These are phyloP conservation scores for Aspergillus unguis DNA, from an alignment of 2,329 filamentous ascomycete genomes.

Conservation along the genomic window DNA sequence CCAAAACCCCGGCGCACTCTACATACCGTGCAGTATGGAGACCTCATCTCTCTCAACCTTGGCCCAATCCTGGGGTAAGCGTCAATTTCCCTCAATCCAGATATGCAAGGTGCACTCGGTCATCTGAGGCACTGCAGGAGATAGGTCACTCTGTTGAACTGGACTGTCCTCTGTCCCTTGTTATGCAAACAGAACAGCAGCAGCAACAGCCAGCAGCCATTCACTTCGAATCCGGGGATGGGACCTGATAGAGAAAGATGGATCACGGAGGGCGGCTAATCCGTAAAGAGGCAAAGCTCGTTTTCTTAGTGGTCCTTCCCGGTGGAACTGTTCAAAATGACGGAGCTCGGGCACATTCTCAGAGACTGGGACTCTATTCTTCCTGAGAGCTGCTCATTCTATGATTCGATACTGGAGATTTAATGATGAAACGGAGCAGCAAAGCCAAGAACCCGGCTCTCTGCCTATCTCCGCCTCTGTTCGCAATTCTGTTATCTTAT, in stretches of 20 bases:
- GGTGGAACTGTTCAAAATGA: conserved; percentile 14
- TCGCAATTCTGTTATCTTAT: conserved; percentile 2
- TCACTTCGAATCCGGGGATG: conserved; percentile 6
- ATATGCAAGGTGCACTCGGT: not conserved
- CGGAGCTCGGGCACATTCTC: conserved; percentile 3
- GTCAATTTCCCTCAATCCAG: not conserved
- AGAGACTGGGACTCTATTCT: not conserved
- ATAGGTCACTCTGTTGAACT: not conserved
- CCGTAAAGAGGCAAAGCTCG: conserved; percentile 4
- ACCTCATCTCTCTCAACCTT: not conserved
- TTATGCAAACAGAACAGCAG: not conserved
- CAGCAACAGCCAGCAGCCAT: not conserved
- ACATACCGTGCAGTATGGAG: not conserved
- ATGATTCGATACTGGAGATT: not conserved
- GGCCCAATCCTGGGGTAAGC: conserved; percentile 1
- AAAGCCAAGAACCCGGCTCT: conserved; percentile 6
- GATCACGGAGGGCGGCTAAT: conserved; percentile 5
- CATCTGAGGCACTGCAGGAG: conserved; percentile 1
- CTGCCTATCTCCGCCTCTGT: conserved; percentile 9
- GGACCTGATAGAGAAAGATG: conserved; percentile 5
- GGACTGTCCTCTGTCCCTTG: not conserved
- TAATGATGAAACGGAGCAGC: conserved; percentile 7
- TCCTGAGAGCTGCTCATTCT: not conserved
- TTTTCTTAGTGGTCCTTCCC: conserved; percentile 20
- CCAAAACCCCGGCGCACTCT: not conserved